Percentiles rank a stretch among this genome's conserved stretches.
phyloP scores from a whole-genome alignment of 768 basidiomycete species.

The Mycena galericulata region DNA sequence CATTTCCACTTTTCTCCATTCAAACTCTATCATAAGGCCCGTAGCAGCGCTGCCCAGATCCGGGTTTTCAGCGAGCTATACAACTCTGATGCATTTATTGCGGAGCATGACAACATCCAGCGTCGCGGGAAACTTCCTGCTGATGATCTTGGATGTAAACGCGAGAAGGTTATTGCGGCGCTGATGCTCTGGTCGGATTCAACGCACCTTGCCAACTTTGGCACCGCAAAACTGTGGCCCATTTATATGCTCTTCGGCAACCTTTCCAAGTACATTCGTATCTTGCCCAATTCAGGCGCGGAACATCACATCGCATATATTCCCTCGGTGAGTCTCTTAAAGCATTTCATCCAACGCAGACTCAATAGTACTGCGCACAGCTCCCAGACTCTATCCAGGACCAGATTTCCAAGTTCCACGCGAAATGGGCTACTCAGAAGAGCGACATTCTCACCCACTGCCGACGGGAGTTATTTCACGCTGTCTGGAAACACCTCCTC shows the following conservation, averaged over 20 bases:
- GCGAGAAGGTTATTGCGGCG: constrained; percentile 39
- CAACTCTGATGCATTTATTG: constrained; percentile 36
- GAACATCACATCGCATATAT: constrained; percentile 50
- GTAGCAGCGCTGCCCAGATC: background rate
- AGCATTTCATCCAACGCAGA: background rate
- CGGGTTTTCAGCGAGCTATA: constrained; percentile 37
- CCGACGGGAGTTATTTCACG: constrained; percentile 42
- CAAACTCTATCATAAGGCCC: constrained; percentile 32
- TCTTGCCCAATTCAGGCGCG: constrained; percentile 31
- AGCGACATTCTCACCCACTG: constrained; percentile 41
- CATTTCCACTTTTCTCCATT: constrained; percentile 44
- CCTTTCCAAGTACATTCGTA: constrained; percentile 49
- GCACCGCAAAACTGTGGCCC: constrained; percentile 48
- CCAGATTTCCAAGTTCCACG: constrained; percentile 29
- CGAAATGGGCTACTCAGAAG: constrained; percentile 28
- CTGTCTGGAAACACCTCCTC: constrained; percentile 38
- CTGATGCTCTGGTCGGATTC: constrained; percentile 48
- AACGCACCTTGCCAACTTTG: constrained; percentile 46
- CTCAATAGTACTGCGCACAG: constrained; percentile 21
- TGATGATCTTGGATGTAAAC: constrained; percentile 29
- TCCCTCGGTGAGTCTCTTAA: constrained; percentile 40
- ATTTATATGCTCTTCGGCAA: constrained; percentile 50
- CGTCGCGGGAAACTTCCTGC: constrained; percentile 33
- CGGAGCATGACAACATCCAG: constrained; percentile 35
- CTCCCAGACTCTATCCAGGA: constrained; percentile 44